phyloP scores from a whole-genome alignment of 495 filamentous ascomycete genomes.

The Echria macrotheca region DNA sequence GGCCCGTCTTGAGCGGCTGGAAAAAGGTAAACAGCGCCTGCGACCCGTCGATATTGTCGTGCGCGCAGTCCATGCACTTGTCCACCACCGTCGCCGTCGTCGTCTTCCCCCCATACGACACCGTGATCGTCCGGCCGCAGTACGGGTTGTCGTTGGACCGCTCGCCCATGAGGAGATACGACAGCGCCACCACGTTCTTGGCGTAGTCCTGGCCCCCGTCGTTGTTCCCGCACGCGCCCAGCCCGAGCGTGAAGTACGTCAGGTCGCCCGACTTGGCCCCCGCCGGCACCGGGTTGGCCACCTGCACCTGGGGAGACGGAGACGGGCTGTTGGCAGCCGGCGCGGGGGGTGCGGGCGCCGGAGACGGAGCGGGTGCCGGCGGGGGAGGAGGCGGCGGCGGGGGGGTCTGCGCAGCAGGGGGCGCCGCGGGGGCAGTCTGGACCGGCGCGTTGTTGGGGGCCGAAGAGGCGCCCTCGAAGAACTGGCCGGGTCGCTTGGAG shows the following conservation, averaged over 20 bases:
- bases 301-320: neutral
- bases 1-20: constrained; percentile 30
- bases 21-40: constrained; percentile 39
- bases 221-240: constrained; percentile 43
- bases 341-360: constrained; percentile 1
- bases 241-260: constrained; percentile 41
- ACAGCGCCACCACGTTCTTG: constrained; percentile 42
- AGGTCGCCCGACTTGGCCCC: constrained; percentile 33
- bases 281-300: constrained; percentile 6
- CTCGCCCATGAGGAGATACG: constrained; percentile 35
- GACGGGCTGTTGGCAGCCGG: constrained; percentile 4
- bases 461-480: constrained; percentile 30
- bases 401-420: constrained; percentile 15
- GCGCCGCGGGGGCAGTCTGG: constrained; percentile 16
- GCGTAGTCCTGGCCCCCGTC: constrained; percentile 34
- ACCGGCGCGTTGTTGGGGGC: constrained; percentile 12
- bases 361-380: constrained; percentile 1
- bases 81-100: constrained; percentile 56
- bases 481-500: constrained; percentile 29
- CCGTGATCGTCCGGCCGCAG: constrained; percentile 63
- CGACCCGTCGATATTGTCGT: constrained; percentile 43
- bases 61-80: constrained; percentile 66
- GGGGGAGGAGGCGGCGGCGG: neutral
- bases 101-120: constrained; percentile 51
- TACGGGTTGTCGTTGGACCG: constrained; percentile 50